These are phyloP conservation scores for Globisporangium apiculatum DNA, from an alignment of 352 stramenopile genomes.

Conservation along the genomic window DNA sequence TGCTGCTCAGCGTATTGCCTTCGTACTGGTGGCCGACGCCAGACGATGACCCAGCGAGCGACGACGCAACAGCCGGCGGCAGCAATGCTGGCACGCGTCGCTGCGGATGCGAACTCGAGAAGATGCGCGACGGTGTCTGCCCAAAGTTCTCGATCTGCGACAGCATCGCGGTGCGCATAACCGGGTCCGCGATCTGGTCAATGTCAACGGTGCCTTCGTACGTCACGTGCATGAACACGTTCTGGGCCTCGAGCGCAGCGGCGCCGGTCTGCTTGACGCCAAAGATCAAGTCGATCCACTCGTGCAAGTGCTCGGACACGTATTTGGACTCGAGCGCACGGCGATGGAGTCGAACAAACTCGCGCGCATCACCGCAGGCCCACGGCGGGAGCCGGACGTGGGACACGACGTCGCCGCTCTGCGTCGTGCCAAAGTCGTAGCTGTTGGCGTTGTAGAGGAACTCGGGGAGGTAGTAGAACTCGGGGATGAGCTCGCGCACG, in stretches of 20 bases:
- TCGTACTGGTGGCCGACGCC: slow-evolving; percentile 38
- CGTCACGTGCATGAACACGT: slow-evolving; percentile 88
- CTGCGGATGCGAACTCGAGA: slow-evolving; percentile 55
- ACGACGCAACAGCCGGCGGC: background rate
- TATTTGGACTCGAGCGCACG: slow-evolving; percentile 94
- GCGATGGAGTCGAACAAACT: slow-evolving; percentile 95
- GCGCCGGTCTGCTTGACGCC: slow-evolving; percentile 93
- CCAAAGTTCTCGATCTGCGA: slow-evolving; percentile 91
- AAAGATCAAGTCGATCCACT: slow-evolving; percentile 99
- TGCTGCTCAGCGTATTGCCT: slow-evolving; percentile 43
- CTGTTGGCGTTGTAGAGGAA: slow-evolving; percentile 76
- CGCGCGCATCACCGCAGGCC: slow-evolving; percentile 88
- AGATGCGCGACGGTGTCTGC: slow-evolving; percentile 79
- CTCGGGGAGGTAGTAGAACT: slow-evolving; percentile 77
- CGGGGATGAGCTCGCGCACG: slow-evolving; percentile 71
- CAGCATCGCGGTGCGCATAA: slow-evolving; percentile 89
- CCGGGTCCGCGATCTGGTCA: slow-evolving; percentile 75
- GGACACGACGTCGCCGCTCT: slow-evolving; percentile 83
- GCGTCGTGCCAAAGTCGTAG: slow-evolving; percentile 60
- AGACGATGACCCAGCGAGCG: background rate
- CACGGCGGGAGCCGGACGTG: slow-evolving; percentile 93
- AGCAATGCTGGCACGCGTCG: slow-evolving; percentile 42
- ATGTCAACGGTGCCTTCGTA: slow-evolving; percentile 80
- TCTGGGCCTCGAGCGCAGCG: slow-evolving; percentile 89
- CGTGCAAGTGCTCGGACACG: slow-evolving; percentile 93